Conservation (phyloP, 2,329 filamentous ascomycete species). For the Periconia digitata region DNA sequence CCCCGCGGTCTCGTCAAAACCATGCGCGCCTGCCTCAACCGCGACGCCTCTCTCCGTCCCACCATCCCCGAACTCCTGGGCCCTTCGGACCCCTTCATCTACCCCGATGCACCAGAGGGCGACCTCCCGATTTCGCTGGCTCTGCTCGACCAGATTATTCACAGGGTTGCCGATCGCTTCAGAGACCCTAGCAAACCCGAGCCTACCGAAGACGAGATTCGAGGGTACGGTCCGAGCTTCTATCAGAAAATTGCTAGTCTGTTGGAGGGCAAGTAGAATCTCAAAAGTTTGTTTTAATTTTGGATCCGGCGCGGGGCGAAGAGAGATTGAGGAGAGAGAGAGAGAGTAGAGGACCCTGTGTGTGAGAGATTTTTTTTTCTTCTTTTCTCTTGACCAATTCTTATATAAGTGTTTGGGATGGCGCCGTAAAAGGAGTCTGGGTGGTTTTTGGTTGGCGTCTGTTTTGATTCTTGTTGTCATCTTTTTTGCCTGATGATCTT, state of each 20-base stretch:
- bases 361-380: too few relatives aligned
- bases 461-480: too few relatives aligned
- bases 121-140: slow-evolving; percentile 55
- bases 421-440: too few relatives aligned
- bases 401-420: too few relatives aligned
- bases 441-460: too few relatives aligned
- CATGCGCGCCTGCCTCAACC: slow-evolving; percentile 59
- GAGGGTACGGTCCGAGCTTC: slow-evolving; percentile 50
- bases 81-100: slow-evolving; percentile 59
- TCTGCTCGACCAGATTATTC: slow-evolving; percentile 61
- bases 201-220: slow-evolving; percentile 59
- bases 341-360: too few relatives aligned
- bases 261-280: slow-evolving; percentile 22
- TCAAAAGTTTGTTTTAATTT: neutral
- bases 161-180: slow-evolving; percentile 62
- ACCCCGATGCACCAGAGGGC: slow-evolving; percentile 52
- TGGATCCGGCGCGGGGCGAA: neutral
- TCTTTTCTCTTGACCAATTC: too few relatives aligned
- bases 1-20: slow-evolving; percentile 59
- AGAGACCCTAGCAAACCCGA: slow-evolving; percentile 53
- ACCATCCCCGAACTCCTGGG: slow-evolving; percentile 59
- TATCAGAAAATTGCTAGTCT: slow-evolving; percentile 51
- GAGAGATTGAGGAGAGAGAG: too few relatives aligned
- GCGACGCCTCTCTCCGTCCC: slow-evolving; percentile 59
- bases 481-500: too few relatives aligned